phyloP scores from a whole-genome alignment of 2,329 filamentous ascomycete genomes.

The Aspergillus sp. region DNA sequence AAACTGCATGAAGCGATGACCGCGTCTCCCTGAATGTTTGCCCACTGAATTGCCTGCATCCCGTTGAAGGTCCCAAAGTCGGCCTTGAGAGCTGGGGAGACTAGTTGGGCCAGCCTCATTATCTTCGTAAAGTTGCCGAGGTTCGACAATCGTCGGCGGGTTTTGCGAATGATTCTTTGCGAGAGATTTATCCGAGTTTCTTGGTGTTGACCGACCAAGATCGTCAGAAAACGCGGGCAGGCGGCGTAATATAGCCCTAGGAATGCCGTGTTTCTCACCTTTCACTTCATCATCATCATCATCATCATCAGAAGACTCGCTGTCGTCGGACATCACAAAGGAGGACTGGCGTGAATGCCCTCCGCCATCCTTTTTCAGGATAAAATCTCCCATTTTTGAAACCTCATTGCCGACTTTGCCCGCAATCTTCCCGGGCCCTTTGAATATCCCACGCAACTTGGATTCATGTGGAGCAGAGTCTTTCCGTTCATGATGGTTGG shows the following conservation, averaged over 20 bases:
- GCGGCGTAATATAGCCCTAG: slow-evolving; percentile 30
- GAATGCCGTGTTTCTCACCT: slow-evolving; percentile 28
- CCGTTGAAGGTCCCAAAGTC: slow-evolving; percentile 9
- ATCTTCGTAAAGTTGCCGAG: slow-evolving; percentile 37
- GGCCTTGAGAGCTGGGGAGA: slow-evolving; percentile 15
- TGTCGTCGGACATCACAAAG: slow-evolving; percentile 50
- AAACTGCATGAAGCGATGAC: slow-evolving; percentile 31
- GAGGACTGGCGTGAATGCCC: slow-evolving; percentile 44
- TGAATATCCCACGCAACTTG: slow-evolving; percentile 72
- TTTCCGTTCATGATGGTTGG: slow-evolving; percentile 27
- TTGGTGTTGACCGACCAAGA: slow-evolving; percentile 30
- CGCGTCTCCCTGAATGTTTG: slow-evolving; percentile 11
- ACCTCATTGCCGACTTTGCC: slow-evolving; percentile 68
- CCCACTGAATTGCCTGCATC: slow-evolving; percentile 4
- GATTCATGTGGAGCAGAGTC: slow-evolving; percentile 48
- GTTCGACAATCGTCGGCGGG: slow-evolving; percentile 54
- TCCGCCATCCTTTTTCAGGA: slow-evolving; percentile 57
- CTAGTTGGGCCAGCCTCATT: slow-evolving; percentile 28
- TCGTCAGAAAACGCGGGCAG: slow-evolving; percentile 38
- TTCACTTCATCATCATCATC: slow-evolving; percentile 37
- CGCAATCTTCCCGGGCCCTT: slow-evolving; percentile 68
- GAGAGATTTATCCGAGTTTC: slow-evolving; percentile 32
- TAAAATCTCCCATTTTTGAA: slow-evolving; percentile 60
- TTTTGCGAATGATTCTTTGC: slow-evolving; percentile 45
- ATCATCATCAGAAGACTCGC: slow-evolving; percentile 46